Base-by-base conservation (phyloP, 805 yeast species). In the Kodamaea hsintzibuensis region DNA sequence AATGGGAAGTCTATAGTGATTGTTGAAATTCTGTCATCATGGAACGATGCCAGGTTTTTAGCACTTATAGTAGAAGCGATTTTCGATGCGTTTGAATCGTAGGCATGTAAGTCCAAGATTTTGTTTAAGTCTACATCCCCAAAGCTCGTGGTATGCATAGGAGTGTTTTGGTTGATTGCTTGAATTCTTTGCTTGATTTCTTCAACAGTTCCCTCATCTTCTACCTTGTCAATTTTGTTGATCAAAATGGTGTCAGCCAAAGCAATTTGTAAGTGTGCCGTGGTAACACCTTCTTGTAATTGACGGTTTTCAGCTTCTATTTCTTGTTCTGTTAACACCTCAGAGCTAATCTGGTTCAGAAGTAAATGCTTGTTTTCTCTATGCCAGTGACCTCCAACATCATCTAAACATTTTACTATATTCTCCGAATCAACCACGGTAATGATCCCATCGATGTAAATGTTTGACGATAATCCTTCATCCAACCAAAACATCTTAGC, bases 401-500 rank as follows among this genome's bases (percentile, higher is more conserved):
- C 98, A 53, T 82, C 85, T 30, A 93, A 72, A 57, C 89, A 85
- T 51, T 73, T 73, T 14, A 78, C 62, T 19, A 93, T 85, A 63
- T 91, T 85, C 47, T 79, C 83, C 1, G 85, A 67, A 66, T 93
- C 98, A 42, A 95, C 74, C 1, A 93, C 98, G 0, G 97, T 88
- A 12, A 95, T 81, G 4, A 93, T 90, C 0, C 97, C 97, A 69
- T 93, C 98, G 33, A 95, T 86, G 66, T 89, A 89, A 1, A 95
- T 91, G 60, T 85, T 86, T 3, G 96, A 85, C 13, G 86, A 80
- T 54, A 95, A 75, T 0, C 92, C 98, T 19, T 89, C 93, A 67
- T 95, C 99, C 30, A 92, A 78, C 99, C 99, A 95, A 70, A 95
- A 95, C 97, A 93, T 93, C 58, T 85, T 83, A 3, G 98, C 97